phyloP scores from a whole-genome alignment of 768 basidiomycete species.

The Termitomyces sp. region DNA sequence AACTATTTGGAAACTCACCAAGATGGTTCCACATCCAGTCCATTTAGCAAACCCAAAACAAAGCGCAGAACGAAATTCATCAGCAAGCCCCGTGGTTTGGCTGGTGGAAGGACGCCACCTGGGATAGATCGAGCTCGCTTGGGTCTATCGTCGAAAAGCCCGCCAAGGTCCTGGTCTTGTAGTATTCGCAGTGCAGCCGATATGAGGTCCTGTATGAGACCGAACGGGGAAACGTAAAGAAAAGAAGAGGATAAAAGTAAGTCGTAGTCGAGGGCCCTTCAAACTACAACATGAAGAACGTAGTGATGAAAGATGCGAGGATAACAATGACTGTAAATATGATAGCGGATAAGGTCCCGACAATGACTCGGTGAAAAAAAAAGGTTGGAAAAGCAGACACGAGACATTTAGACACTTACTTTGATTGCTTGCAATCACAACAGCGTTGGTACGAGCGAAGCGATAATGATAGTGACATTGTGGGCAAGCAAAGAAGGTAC shows the following conservation, averaged over 20 bases:
- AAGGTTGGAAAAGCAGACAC: conserved; percentile 5
- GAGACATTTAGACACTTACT: conserved; percentile 33
- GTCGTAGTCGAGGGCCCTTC: conserved; percentile 45
- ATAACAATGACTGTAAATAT: conserved; percentile 67
- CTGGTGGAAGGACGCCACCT: conserved; percentile 16
- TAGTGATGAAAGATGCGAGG: conserved; percentile 66
- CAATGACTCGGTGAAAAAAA: conserved; percentile 44
- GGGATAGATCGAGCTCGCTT: conserved; percentile 8
- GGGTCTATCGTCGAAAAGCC: conserved; percentile 32
- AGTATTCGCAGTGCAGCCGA: conserved; percentile 61
- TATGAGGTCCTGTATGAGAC: conserved; percentile 58
- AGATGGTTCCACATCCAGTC: no score
- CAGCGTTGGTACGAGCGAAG: conserved; percentile 66
- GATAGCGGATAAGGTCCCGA: conserved; percentile 57
- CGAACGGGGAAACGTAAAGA: conserved; percentile 49
- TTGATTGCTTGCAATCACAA: conserved; percentile 78
- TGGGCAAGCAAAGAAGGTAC: no score
- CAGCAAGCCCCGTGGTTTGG: conserved; percentile 38
- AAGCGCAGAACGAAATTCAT: conserved; percentile 63
- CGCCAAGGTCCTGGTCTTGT: conserved; percentile 49
- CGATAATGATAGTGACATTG: no score
- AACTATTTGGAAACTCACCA: no score
- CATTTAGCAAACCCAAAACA: conserved; percentile 56
- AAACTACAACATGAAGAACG: conserved; percentile 59
- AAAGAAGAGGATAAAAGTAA: conserved; percentile 37